Evolutionary conservation across 106 monocot genomes (phyloP), one percentile per base, ranked within the genome.

Genomic region (Agapanthus africanus): DNA sequence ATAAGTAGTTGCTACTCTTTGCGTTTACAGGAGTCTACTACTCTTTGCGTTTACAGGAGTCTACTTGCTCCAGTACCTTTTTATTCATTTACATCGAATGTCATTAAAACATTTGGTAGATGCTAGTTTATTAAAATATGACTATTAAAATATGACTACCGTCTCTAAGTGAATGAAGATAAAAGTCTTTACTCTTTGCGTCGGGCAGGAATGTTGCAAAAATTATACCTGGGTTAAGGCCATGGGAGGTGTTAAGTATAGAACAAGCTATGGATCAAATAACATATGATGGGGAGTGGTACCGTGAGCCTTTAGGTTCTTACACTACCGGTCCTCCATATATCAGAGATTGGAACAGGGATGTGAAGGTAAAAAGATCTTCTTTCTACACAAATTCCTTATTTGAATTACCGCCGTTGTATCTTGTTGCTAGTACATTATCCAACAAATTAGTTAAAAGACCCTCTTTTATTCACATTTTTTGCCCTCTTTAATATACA

Each of bases 191-290:
- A 37, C 10, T 63, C 18, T 19, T 37, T 63, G 16, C 2, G 0
- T 70, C n/a, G 52, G 25, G 40, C 78, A 91, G 91, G 74, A 71
- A 87, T 27, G 87, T 92, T 74, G 78, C 82, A 66, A 59, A 88
- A 63, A 66, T 88, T 22, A 85, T 88, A 51, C 91, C 91, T 71
- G 88, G 82, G 59, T 72, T 92, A 64, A 85, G 91, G 70, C 91
- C 88, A 36, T 92, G 91, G 88, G 91, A 92, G 68, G 83, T 92
- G 74, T 76, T 92, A 33, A 92, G 87, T 39, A 38, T 92, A 23
- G 91, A 92, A 61, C 88, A 92, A 64, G 91, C 91, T 33, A 92
- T 92, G 91, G 87, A 92, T 63, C 63, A 73, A 37, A 88, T 92
- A 69, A 88, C 88, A 59, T 92, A 83, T 66, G 68, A 62, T 30